Percentiles rank a stretch among this genome's conserved stretches.
Conservation (phyloP, 2,329 filamentous ascomycete species). For the Colletotrichum tropicale region DNA sequence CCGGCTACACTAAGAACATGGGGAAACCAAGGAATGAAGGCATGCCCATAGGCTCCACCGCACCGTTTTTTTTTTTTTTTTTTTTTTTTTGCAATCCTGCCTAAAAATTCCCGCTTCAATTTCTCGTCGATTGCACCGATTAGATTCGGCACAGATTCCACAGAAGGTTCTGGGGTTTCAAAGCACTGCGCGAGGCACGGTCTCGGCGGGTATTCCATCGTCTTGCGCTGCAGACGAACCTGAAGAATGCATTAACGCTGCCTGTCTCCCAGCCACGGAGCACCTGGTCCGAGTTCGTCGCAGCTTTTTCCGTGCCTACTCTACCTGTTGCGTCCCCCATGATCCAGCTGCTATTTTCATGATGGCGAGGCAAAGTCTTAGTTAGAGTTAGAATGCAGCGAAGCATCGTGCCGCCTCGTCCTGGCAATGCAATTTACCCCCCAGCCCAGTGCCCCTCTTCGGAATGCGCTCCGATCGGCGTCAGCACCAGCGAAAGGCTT, state of each 20-base stretch:
- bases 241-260: neutral
- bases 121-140: neutral
- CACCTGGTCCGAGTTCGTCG: neutral
- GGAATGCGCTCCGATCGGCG: neutral
- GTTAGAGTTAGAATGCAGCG: neutral
- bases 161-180: neutral
- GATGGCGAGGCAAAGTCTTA: neutral
- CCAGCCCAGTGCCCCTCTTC: neutral
- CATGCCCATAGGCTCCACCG: neutral
- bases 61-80: neutral
- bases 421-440: neutral
- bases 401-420: neutral
- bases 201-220: neutral
- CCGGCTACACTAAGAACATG: neutral
- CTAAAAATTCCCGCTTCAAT: neutral
- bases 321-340: neutral
- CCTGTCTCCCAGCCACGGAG: neutral
- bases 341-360: neutral
- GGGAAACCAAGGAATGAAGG: neutral
- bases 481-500: neutral
- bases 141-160: conserved; percentile 2
- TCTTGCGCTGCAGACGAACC: neutral
- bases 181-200: neutral
- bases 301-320: neutral
- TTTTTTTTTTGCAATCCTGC: neutral